Evolutionary conservation across 2,329 filamentous ascomycete species (phyloP).

Genomic region (Blastomyces silverae): DNA sequence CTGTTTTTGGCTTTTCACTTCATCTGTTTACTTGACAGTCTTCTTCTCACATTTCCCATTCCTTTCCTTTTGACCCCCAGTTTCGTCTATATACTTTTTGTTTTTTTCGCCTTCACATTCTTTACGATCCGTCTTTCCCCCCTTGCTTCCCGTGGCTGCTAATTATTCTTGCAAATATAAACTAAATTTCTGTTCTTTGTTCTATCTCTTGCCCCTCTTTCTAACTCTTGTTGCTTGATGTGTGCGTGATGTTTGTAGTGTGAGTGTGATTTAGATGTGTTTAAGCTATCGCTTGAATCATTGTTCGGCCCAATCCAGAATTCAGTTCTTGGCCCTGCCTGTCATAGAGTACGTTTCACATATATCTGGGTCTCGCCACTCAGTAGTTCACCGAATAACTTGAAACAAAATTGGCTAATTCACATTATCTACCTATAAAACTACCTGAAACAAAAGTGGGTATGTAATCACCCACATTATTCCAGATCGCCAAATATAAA

Average conservation of each 20-base stretch:
- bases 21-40: constrained; percentile 7
- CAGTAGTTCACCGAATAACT: not conserved
- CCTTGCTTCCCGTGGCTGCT: not conserved
- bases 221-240: too few species aligned
- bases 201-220: not conserved
- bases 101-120: not conserved
- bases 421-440: not conserved
- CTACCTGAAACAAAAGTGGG: not conserved
- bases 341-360: too few species aligned
- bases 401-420: not conserved
- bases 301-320: too few species aligned
- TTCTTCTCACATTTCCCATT: constrained; percentile 4
- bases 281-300: too few species aligned
- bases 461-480: not conserved
- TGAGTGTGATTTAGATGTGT: not conserved
- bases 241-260: not conserved
- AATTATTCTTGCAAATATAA: constrained; percentile 13
- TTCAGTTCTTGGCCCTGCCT: too few species aligned
- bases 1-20: constrained; percentile 15
- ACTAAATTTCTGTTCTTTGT: not conserved
- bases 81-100: not conserved
- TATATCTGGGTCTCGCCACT: too few species aligned
- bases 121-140: not conserved
- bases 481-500: not conserved
- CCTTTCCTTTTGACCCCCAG: not conserved